A percentile compares a stretch with the other conserved stretches of the same genome.
Conservation (phyloP, 441 rosid genomes). For the Gossypium davidsonii region DNA sequence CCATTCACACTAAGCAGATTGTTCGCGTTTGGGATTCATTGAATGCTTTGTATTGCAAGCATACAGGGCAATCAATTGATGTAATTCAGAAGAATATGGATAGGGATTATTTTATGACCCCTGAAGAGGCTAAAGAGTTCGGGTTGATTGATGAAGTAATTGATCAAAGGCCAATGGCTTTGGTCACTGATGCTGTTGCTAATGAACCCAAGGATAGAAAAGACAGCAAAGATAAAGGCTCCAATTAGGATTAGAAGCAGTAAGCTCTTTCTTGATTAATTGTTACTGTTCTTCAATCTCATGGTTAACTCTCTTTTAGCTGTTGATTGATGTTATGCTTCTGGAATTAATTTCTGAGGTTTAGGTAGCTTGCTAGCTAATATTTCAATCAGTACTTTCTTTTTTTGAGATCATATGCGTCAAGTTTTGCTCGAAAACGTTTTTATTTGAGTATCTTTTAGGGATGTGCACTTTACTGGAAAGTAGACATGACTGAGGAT, state of each 20-base stretch:
- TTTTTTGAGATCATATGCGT: not conserved
- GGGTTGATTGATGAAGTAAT: slow-evolving; percentile 95
- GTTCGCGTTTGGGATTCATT: slow-evolving; percentile 84
- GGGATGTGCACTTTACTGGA: not conserved
- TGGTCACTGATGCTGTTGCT: slow-evolving; percentile 76
- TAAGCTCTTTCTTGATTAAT: slow-evolving; percentile 25
- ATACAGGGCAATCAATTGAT: slow-evolving; percentile 71
- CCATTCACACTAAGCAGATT: slow-evolving; percentile 90
- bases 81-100: slow-evolving; percentile 85
- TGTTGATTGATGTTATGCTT: slow-evolving; percentile 6
- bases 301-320: not conserved
- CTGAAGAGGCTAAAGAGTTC: slow-evolving; percentile 85
- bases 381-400: not conserved
- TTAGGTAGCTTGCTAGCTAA: not conserved
- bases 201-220: slow-evolving; percentile 37
- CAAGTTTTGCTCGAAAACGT: not conserved
- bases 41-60: slow-evolving; percentile 63
- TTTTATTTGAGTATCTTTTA: not conserved
- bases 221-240: slow-evolving; percentile 40
- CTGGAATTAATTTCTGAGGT: slow-evolving; percentile 5
- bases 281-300: slow-evolving; percentile 12
- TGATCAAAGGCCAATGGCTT: slow-evolving; percentile 68
- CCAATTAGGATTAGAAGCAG: slow-evolving; percentile 35
- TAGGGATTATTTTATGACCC: slow-evolving; percentile 93
- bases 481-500: not conserved